phyloP scores from a whole-genome alignment of 345 rosid genomes.

The Citrus inodora region DNA sequence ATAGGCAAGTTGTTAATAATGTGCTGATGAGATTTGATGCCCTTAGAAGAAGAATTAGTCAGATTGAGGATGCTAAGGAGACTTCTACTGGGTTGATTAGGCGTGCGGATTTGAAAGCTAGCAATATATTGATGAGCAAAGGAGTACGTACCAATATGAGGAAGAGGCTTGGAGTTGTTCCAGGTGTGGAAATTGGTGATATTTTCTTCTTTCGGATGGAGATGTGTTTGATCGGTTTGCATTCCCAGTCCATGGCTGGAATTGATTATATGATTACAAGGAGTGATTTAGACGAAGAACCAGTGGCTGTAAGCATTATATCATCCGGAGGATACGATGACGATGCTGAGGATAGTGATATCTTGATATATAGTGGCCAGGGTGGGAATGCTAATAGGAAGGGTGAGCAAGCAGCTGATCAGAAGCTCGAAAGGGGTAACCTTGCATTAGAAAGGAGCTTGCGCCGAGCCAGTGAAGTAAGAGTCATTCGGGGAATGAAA shows the following conservation, averaged over 20 bases:
- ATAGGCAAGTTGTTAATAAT: constrained; percentile 32
- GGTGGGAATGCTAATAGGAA: constrained; percentile 62
- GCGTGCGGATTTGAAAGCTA: constrained; percentile 50
- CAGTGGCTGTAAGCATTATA: constrained; percentile 74
- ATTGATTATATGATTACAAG: constrained; percentile 70
- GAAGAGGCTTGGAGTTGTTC: constrained; percentile 62
- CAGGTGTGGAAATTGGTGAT: constrained; percentile 92
- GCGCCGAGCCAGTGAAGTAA: constrained; percentile 52
- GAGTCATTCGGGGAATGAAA: constrained; percentile 70
- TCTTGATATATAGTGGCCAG: constrained; percentile 74
- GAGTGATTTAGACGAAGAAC: constrained; percentile 61
- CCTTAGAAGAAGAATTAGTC: constrained; percentile 44
- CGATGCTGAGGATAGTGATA: constrained; percentile 61
- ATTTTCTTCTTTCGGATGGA: constrained; percentile 85
- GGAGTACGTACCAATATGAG: constrained; percentile 61
- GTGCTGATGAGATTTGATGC: constrained; percentile 46
- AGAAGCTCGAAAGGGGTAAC: constrained; percentile 90
- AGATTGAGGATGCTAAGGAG: constrained; percentile 47
- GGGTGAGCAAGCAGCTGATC: constrained; percentile 63
- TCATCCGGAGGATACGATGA: constrained; percentile 88
- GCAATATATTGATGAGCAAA: constrained; percentile 45
- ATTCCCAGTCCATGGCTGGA: constrained; percentile 85
- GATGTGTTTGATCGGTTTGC: constrained; percentile 78
- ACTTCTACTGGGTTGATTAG: constrained; percentile 21
- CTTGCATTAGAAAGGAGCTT: constrained; percentile 89